Conservation (phyloP, 2,329 filamentous ascomycete genomes). For the Colletotrichum sp. region DNA sequence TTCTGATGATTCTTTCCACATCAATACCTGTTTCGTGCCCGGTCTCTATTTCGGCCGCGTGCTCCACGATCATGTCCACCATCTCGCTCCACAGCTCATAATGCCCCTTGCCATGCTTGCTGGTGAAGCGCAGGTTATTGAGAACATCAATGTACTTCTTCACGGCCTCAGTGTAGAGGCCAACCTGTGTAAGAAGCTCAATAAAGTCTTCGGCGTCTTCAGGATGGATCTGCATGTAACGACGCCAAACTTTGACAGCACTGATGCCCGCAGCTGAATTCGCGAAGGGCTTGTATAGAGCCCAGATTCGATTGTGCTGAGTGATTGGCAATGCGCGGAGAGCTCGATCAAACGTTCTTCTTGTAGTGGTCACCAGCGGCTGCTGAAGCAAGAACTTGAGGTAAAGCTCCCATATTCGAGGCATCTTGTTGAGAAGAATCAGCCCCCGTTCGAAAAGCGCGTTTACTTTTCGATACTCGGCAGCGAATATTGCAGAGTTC, state of each 20-base stretch:
- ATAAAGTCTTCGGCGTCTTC: constrained; percentile 97
- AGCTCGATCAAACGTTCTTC: constrained; percentile 89
- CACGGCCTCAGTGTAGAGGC: constrained; percentile 88
- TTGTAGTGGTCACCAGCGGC: constrained; percentile 86
- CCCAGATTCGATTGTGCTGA: constrained; percentile 96
- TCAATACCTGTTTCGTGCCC: constrained; percentile 83
- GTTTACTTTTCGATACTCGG: constrained; percentile 93
- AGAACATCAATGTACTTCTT: constrained; percentile 90
- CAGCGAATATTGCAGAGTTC: constrained; percentile 79
- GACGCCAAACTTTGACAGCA: constrained; percentile 89
- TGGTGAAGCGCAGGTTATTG: constrained; percentile 88
- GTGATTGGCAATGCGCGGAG: constrained; percentile 90
- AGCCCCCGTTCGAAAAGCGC: constrained; percentile 91
- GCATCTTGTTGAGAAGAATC: constrained; percentile 98
- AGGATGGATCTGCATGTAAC: constrained; percentile 97
- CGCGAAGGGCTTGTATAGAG: constrained; percentile 87
- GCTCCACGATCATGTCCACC: constrained; percentile 91
- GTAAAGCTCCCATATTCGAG: constrained; percentile 97
- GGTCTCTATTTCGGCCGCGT: constrained; percentile 85
- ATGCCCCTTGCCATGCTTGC: constrained; percentile 91
- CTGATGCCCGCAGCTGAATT: constrained; percentile 90
- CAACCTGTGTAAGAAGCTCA: constrained; percentile 81
- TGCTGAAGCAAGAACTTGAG: constrained; percentile 88
- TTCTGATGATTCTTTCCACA: constrained; percentile 90
- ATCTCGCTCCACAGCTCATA: constrained; percentile 98